Conservation (phyloP, 139 green algal species). For the Picochlorum sp. region DNA sequence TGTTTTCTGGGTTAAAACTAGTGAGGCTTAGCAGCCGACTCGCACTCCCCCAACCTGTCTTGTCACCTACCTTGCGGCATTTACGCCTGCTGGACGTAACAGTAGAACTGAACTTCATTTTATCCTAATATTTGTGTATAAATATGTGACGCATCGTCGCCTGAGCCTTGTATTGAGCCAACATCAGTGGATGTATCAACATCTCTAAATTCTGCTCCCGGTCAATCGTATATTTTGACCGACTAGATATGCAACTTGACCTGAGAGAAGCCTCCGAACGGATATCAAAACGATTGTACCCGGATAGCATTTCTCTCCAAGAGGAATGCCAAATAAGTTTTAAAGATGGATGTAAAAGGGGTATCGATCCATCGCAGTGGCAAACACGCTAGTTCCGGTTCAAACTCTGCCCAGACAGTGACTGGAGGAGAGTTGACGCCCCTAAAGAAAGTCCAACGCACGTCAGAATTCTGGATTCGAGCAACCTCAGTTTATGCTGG, state of each 20-base stretch:
- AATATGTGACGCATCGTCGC: background rate
- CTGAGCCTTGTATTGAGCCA: background rate
- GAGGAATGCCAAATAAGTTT: too few relatives aligned
- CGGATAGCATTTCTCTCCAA: too few relatives aligned
- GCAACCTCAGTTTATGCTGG: slow-evolving; percentile 58
- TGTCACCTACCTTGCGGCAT: slow-evolving; percentile 80
- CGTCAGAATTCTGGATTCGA: slow-evolving; percentile 66
- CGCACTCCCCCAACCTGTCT: background rate
- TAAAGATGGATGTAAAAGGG: background rate
- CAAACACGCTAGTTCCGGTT: background rate
- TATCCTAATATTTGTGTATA: slow-evolving; percentile 1
- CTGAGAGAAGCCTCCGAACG: too few relatives aligned
- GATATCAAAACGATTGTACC: too few relatives aligned
- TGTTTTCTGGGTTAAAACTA: too few relatives aligned
- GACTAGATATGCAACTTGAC: too few relatives aligned
- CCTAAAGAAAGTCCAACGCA: slow-evolving; percentile 23
- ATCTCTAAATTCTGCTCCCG: too few relatives aligned
- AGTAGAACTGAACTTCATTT: slow-evolving; percentile 69
- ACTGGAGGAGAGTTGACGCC: slow-evolving; percentile 4
- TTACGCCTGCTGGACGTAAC: slow-evolving; percentile 85
- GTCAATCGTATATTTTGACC: too few relatives aligned
- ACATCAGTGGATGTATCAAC: background rate
- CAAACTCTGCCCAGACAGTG: background rate
- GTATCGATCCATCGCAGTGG: background rate
- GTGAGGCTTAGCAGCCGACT: background rate